Conservation (phyloP, 768 basidiomycete species). For the Kockovaella imperatae region DNA sequence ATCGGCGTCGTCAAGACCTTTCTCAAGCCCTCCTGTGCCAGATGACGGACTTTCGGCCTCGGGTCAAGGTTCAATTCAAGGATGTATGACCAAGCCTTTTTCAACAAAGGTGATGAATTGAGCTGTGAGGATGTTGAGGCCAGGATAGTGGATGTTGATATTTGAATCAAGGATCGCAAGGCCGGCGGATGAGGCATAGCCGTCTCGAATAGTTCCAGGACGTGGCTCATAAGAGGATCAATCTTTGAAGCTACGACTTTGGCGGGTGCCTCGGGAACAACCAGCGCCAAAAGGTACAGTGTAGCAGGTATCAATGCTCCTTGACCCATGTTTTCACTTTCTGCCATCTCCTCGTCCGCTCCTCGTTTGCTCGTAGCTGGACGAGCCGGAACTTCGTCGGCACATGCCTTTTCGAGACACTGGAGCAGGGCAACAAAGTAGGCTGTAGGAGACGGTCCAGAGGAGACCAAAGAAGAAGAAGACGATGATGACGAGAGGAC, state of each 20-base stretch:
- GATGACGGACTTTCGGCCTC: conserved; percentile 86
- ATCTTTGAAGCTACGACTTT: conserved; percentile 74
- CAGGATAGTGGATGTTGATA: conserved; percentile 63
- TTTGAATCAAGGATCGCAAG: conserved; percentile 72
- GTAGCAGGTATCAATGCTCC: conserved; percentile 74
- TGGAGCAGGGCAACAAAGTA: conserved; percentile 70
- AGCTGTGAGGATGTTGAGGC: conserved; percentile 67
- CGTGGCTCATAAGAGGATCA: conserved; percentile 60
- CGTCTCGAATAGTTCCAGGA: conserved; percentile 69
- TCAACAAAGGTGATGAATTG: conserved; percentile 52
- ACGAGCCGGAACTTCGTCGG: conserved; percentile 18
- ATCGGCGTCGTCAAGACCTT: conserved; percentile 71
- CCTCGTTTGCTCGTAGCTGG: conserved; percentile 48
- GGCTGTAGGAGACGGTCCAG: conserved; percentile 81
- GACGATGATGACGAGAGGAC: conserved; percentile 25
- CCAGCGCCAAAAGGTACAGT: conserved; percentile 71
- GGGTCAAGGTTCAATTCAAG: conserved; percentile 76
- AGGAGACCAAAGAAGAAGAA: conserved; percentile 83
- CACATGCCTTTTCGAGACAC: conserved; percentile 37
- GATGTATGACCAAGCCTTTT: conserved; percentile 77
- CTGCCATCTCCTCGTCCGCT: conserved; percentile 45
- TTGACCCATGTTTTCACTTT: conserved; percentile 48
- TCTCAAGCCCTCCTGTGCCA: conserved; percentile 75
- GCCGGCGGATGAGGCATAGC: conserved; percentile 57
- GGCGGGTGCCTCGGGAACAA: conserved; percentile 67